Base-by-base conservation (phyloP, 2,329 filamentous ascomycete species). In the Intubia oerlemansii region DNA sequence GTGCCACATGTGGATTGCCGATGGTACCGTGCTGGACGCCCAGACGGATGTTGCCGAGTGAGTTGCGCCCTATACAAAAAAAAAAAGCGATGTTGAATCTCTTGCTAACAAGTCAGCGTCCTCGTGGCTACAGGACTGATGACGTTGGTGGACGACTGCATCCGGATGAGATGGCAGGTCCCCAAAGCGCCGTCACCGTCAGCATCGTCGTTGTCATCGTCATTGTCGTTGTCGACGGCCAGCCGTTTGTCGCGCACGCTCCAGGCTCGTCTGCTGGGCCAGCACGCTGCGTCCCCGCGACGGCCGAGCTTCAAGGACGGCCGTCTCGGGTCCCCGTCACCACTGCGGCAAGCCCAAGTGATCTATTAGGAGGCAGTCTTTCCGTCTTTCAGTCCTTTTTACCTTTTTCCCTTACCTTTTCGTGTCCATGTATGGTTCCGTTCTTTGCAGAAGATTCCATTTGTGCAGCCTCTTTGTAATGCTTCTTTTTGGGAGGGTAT, bases 61-160 rank as follows among this genome's bases (percentile, higher is more conserved):
- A 55, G 61, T 30, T 29, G 10, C 27, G 16, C 14, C 17, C 27
- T 22, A 16, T 25, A 27, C 30, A 12, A 17, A 23, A 17, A 11
- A 21, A 16, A 5, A 14, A 14, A 8, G 8, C 7, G 11, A 13
- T 33, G n/a, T n/a, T 28, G 25, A 19, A 27, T 17, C 12, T 17
- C 26, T 47, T 39, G 49, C 41, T 45, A 38, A n/a, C n/a, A n/a
- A n/a, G n/a, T n/a, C n/a, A n/a, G n/a, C 48, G 74, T 91, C 38
- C 74, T 95, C 37, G 65, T 95, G 36, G 69, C 82, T 26, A 88
- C 82, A n/a, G 85, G 85, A 15, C 64, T 95, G 39, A 71, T 91
- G 41, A 69, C 78, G 7, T 66, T 95, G 25, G 75, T 90, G 29
- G 85, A 95, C 44, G 81, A 95, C 52, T 80, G 72, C 53, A 92